Evolutionary conservation across 306 rosid species (phyloP).

Genomic region (Senna tora): DNA sequence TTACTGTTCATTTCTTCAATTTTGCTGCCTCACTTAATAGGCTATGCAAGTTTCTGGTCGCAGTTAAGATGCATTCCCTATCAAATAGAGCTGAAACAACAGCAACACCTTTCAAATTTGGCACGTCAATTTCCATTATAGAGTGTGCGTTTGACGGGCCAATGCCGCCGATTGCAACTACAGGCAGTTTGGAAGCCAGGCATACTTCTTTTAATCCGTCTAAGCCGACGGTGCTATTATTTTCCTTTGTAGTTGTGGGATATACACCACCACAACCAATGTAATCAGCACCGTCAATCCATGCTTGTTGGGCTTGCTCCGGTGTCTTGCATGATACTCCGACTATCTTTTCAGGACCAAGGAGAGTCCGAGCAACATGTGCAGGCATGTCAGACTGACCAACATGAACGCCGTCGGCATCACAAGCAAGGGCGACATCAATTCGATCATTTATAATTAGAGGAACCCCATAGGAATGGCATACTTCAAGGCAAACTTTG

Average conservation of each 20-base stretch:
- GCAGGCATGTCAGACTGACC: slow-evolving; percentile 97
- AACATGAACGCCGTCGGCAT: slow-evolving; percentile 93
- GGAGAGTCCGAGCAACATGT: slow-evolving; percentile 57
- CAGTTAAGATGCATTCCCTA: slow-evolving; percentile 63
- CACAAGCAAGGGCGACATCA: slow-evolving; percentile 85
- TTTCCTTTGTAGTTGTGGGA: slow-evolving; percentile 80
- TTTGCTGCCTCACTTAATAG: slow-evolving; percentile 51
- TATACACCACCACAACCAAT: slow-evolving; percentile 88
- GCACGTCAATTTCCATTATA: slow-evolving; percentile 68
- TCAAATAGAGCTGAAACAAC: slow-evolving; percentile 90
- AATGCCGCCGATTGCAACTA: slow-evolving; percentile 94
- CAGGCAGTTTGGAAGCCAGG: slow-evolving; percentile 77
- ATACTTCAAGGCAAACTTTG: slow-evolving; percentile 71
- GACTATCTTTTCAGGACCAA: slow-evolving; percentile 84
- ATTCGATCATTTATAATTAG: slow-evolving; percentile 84
- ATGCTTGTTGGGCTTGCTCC: slow-evolving; percentile 84
- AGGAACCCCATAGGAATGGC: slow-evolving; percentile 71
- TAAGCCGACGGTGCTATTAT: slow-evolving; percentile 75
- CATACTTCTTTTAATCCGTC: slow-evolving; percentile 72
- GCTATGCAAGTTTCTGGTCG: slow-evolving; percentile 62
- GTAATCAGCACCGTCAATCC: slow-evolving; percentile 85
- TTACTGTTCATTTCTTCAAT: slow-evolving; percentile 34
- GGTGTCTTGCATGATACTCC: slow-evolving; percentile 95
- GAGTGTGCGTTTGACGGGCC: slow-evolving; percentile 57
- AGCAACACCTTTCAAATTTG: slow-evolving; percentile 82